Evolutionary conservation across 2,329 filamentous ascomycete genomes (phyloP), one percentile per base, ranked within the genome.

Genomic region (Grosmannia huntii): DNA sequence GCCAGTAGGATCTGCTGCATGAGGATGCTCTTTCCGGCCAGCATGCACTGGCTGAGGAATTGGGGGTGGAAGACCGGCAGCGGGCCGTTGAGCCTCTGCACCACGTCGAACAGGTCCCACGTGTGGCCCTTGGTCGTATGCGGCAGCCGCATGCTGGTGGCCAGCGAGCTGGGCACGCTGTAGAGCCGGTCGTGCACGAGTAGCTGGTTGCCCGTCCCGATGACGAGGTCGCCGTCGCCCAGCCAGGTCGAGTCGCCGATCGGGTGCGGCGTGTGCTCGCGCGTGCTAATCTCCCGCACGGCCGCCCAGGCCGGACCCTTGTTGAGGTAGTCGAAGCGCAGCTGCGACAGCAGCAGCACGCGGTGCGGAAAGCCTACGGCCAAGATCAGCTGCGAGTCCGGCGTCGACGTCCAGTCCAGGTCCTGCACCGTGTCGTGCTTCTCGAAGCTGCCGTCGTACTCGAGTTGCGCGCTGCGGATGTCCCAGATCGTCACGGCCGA

Each of bases 211-310:
- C 94, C 94, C 9, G 90, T 84, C 1, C 90, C 91, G 58, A 97
- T 85, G 6, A 95, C 85, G 14, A 99, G 78, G 65, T 91, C 85
- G 0, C 91, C 92, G 65, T 88, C 85, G 31, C 85, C 83, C 14
- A 96, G 75, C 94, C 94, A 99, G 19, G 89, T 89, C 0, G 90
- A 95, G 68, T 96, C 91, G 2, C 90, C 91, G 55, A 96, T 95
- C 0, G 90, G 88, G 69, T 96, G 89, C 31, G 90, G 89, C 14
- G 90, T 95, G 44, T 90, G 75, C 60, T 91, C 85, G 61, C 86
- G 80, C 60, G 90, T 91, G 65, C 80, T 84, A 59, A 96, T 89
- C 67, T 95, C 87, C 52, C 88, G 80, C 60, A 96, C 86, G 27
- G 87, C 79, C 1, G 89, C 87, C 91, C 91, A 96, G 0, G 90